Evolutionary conservation across 202 grass and related monocot genomes (phyloP).

Genomic region (Thinopyrum obtusiflorum): DNA sequence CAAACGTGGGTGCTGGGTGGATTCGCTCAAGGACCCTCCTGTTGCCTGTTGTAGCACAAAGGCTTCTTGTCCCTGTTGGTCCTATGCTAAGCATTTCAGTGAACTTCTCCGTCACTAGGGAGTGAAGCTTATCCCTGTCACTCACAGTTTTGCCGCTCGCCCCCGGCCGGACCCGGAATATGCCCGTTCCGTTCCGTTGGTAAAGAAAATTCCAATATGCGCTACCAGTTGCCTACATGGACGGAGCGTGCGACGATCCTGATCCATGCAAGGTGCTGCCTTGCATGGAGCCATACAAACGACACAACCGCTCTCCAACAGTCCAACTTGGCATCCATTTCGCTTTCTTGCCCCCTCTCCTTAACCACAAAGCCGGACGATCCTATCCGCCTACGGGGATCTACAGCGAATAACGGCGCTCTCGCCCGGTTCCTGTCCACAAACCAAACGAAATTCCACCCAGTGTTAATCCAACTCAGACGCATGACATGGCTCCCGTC

Average conservation of each 20-base stretch:
- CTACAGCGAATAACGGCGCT: background rate
- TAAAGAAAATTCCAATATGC: background rate
- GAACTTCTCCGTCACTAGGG: constrained; percentile 9
- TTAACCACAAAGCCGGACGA: constrained; percentile 26
- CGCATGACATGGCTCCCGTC: background rate
- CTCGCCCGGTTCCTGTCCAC: constrained; percentile 17
- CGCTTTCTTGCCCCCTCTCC: constrained; percentile 14
- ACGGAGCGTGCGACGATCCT: background rate
- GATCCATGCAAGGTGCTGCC: constrained; percentile 34
- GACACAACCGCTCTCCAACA: background rate
- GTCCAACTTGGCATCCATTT: constrained; percentile 1
- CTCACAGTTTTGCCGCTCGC: background rate
- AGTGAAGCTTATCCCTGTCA: constrained; percentile 11
- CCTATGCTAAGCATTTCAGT: background rate
- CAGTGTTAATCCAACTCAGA: constrained; percentile 9
- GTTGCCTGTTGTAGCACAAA: background rate
- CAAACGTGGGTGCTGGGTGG: background rate
- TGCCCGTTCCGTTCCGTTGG: background rate
- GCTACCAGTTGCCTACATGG: constrained; percentile 12
- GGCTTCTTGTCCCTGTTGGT: background rate
- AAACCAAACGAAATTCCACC: background rate
- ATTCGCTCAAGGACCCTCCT: too few relatives aligned
- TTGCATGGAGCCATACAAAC: background rate
- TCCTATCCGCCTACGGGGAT: constrained; percentile 40
- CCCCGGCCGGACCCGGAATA: background rate